These are phyloP conservation scores for Calonectria pseudoturangicola DNA, from an alignment of 2,329 filamentous ascomycete species.

Conservation along the genomic window DNA sequence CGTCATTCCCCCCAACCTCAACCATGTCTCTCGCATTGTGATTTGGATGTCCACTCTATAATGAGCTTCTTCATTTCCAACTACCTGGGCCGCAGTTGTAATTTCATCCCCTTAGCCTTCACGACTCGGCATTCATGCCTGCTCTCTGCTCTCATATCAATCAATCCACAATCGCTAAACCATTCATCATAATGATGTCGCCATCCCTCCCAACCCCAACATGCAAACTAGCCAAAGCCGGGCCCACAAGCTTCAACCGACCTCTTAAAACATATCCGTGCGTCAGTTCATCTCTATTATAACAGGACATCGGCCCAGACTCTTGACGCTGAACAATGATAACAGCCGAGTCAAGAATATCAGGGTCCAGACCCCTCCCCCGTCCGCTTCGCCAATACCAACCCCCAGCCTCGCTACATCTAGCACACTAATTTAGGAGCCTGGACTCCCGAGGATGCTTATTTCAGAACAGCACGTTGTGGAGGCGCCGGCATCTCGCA, in stretches of 20 bases:
- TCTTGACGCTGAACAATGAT: neutral
- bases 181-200: neutral
- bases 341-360: neutral
- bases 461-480: conserved; percentile 21
- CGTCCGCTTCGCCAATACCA: neutral
- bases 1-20: conserved; percentile 27
- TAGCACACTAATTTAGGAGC: conserved; percentile 9
- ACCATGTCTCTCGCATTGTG: conserved; percentile 17
- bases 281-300: conserved; percentile 3
- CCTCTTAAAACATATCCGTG: neutral
- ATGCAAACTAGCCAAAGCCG: conserved; percentile 16
- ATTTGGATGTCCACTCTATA: neutral
- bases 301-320: neutral
- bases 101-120: neutral
- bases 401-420: conserved; percentile 5
- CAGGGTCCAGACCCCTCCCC: neutral
- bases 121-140: neutral
- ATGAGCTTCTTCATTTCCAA: neutral
- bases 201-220: conserved; percentile 26
- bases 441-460: conserved; percentile 15
- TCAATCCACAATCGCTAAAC: neutral
- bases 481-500: conserved; percentile 18
- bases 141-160: neutral
- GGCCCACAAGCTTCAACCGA: conserved; percentile 16
- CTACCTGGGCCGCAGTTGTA: neutral